phyloP scores from a whole-genome alignment of 2,329 filamentous ascomycete species.

The Nemania sp. region DNA sequence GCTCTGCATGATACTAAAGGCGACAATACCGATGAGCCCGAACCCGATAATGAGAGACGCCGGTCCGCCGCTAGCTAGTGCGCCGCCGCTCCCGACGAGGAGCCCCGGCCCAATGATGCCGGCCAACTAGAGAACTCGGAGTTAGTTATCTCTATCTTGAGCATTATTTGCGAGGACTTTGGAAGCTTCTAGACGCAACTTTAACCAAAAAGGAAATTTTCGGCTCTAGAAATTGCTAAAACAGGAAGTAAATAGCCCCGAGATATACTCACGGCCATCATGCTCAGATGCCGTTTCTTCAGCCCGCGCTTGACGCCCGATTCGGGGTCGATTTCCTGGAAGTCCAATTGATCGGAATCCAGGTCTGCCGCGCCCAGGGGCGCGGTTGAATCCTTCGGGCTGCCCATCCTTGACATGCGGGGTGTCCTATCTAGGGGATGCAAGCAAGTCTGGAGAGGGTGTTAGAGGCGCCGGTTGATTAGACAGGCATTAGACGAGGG shows the following conservation, averaged over 20 bases:
- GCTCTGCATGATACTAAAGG: conserved; percentile 75
- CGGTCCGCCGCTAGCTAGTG: conserved; percentile 75
- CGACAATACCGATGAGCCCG: conserved; percentile 76
- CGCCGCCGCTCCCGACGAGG: conserved; percentile 77
- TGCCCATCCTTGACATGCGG: conserved; percentile 27
- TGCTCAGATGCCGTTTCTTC: conserved; percentile 72
- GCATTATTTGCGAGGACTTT: no score
- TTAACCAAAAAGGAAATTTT: no score
- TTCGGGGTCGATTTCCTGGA: conserved; percentile 66
- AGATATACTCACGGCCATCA: no score
- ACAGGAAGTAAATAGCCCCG: no score
- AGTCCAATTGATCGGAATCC: conserved; percentile 51
- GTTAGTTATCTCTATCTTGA: no score
- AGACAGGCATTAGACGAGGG: not conserved
- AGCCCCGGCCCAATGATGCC: conserved; percentile 77
- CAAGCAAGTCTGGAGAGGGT: not conserved
- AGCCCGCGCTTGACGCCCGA: conserved; percentile 76
- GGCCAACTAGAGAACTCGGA: no score
- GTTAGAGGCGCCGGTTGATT: not conserved
- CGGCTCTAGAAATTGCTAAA: no score
- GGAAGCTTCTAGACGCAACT: no score
- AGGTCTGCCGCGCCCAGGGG: conserved; percentile 30
- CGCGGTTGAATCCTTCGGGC: conserved; percentile 25
- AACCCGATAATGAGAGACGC: conserved; percentile 81
- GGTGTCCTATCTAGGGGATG: not conserved